Evolutionary conservation across 768 basidiomycete species (phyloP), one percentile per base, ranked within the genome.

Genomic region (Candolleomyces efflorescens): DNA sequence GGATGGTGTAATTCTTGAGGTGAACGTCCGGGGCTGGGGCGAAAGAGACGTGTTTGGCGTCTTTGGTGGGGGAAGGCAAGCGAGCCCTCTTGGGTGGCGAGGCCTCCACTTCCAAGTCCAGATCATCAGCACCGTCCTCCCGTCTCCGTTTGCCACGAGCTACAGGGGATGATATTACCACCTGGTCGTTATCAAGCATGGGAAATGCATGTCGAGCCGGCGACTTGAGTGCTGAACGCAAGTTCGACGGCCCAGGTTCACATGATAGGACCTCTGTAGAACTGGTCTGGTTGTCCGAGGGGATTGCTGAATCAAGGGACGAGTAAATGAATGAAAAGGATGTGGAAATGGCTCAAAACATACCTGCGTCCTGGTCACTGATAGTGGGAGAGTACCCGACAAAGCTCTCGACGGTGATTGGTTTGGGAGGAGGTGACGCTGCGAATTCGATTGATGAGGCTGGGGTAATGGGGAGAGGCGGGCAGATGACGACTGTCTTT

Each of bases 1-100:
- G 51, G 11, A 53, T 53, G n/a, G 51, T 53, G 7, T 39, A 53
- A n/a, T 32, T 53, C 37, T 53, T 53, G 36, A 53, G 26, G 51
- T 22, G 37, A 3, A 53, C 51, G 26, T 53, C 51, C 5, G 51
- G 51, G 15, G 51, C 51, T 6, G 51, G 51, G 11, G 51, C 51
- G 51, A 53, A 53, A 32, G 51, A 53, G 7, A 53, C 51, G 22
- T 39, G 51, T 20, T 36, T 53, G 9, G 18, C 37, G 11, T 39
- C 32, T 5, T 20, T 20, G 10, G 15, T 17, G 1, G 41, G 41
- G 15, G 41, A 43, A 17, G 41, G 1, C 41, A 20, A 22, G 22
- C n/a, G 23, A n/a, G 7, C 1, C 20, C 43, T 44, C 43, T 44
- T 44, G 43, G n/a, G 43, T 22, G 13, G 3, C 7, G 43, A 44